Evolutionary conservation across 2,329 filamentous ascomycete species (phyloP).

Genomic region (Colletotrichum trifolii): DNA sequence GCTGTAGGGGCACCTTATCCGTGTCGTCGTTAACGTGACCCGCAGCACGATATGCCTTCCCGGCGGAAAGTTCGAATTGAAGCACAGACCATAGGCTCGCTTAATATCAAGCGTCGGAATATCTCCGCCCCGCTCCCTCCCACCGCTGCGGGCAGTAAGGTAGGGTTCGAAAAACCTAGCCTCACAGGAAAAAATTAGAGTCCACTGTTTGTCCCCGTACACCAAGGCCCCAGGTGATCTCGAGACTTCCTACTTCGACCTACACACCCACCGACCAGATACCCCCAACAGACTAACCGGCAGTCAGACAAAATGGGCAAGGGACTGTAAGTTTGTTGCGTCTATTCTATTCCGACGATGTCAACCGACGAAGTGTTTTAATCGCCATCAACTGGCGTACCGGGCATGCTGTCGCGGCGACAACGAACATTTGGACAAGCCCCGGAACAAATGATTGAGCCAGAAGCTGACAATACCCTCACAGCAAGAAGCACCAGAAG

Average conservation of each 20-base stretch:
- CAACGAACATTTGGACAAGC: too few relatives aligned
- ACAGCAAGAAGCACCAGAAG: conserved; percentile 99
- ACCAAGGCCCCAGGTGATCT: background rate
- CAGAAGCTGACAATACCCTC: conserved; percentile 46
- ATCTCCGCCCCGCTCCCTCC: conserved; percentile 20
- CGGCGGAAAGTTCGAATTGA: too few relatives aligned
- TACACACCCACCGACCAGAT: conserved; percentile 37
- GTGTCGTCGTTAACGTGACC: background rate
- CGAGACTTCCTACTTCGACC: conserved; percentile 20
- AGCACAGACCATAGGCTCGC: conserved; percentile 27
- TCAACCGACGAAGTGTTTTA: background rate
- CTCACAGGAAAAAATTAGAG: conserved; percentile 14
- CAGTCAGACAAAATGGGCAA: conserved; percentile 68
- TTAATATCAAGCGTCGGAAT: conserved; percentile 8
- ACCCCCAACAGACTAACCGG: conserved; percentile 36
- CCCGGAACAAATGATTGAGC: conserved; percentile 23
- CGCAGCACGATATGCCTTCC: too few relatives aligned
- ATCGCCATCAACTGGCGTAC: too few relatives aligned
- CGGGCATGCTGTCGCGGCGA: too few relatives aligned
- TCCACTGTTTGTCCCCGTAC: conserved; percentile 23
- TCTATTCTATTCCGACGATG: background rate
- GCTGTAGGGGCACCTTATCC: background rate
- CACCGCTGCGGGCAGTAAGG: conserved; percentile 11
- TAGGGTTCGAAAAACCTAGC: conserved; percentile 28
- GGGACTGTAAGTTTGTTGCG: conserved; percentile 64